Base-by-base conservation (phyloP, 257 asterid species). In the Salvia rosmarinus region DNA sequence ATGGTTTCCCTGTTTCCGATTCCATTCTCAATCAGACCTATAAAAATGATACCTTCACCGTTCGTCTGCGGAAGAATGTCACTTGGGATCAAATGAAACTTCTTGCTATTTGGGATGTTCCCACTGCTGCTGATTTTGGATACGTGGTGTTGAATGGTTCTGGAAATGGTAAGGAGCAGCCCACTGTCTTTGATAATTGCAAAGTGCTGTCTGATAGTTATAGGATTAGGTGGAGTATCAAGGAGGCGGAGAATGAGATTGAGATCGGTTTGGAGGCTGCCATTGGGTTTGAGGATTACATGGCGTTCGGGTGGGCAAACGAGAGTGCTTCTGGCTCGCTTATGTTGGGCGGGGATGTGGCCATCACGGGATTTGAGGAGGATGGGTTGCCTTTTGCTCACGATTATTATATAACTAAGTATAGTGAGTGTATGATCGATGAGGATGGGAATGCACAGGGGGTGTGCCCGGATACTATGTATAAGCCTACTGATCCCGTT, bases 231-330 rank as follows among this genome's bases (percentile, higher is more conserved):
- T 94, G 99, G 99, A 86, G 63, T 66, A 68, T 84, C 37, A 87
- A 75, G 51, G 82, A 80, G 59, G 85, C 79, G 39, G 78, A 69
- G n/a, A 78, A 72, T 61, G 72, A 55, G 17, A 64, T 91, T 57
- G 98, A 89, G 73, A 80, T 94, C 71, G 99, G 97, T 46, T 83
- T 94, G 80, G 99, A 94, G 83, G 98, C 91, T 77, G 90, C 95
- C 11, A 72, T 82, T 52, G 88, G 88, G 52, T 73, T 75, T 75
- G 82, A 85, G 81, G 77, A 80, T 78, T 94, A 94, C 55, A 94
- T 91, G 99, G 96, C 90, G 5, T 91, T 94, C 55, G 99, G 99
- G 66, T 94, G 99, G 99, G 98, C 99, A 2, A 79, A 88, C 52
- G 95, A 96, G 20, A 86, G 83, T 74, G 82, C 87, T 9, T 73